Conservation (phyloP, 2,329 filamentous ascomycete species). For the Fusarium piperis region DNA sequence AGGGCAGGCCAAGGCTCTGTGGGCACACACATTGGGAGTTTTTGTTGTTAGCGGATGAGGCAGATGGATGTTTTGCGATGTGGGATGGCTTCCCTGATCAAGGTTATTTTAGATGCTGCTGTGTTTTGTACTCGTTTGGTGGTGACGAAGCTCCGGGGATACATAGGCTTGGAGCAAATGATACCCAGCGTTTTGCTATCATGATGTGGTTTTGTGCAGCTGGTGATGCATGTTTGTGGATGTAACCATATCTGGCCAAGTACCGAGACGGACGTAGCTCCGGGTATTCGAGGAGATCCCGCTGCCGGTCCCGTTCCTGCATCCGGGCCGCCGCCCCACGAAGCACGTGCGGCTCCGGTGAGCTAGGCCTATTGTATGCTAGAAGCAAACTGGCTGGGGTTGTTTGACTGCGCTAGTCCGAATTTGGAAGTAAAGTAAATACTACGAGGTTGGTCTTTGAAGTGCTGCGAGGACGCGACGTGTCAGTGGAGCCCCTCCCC, state of each 20-base stretch:
- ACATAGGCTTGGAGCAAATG: conserved; percentile 38
- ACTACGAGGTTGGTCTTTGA: conserved; percentile 21
- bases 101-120: conserved; percentile 21
- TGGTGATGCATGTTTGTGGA: not conserved
- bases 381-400: conserved; percentile 22
- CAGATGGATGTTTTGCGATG: conserved; percentile 24
- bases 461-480: conserved; percentile 30
- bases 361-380: conserved; percentile 9
- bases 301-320: conserved; percentile 29
- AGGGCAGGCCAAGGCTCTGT: conserved; percentile 3
- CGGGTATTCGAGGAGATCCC: not conserved
- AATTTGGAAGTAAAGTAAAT: conserved; percentile 40
- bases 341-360: conserved; percentile 13
- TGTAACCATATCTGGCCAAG: not conserved
- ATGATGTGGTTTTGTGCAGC: not conserved
- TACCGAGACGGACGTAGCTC: not conserved
- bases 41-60: conserved; percentile 2
- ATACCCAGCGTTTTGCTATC: conserved; percentile 42
- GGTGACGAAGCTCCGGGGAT: conserved; percentile 29
- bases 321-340: conserved; percentile 36
- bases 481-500: conserved; percentile 10
- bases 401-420: conserved; percentile 16
- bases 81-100: conserved; percentile 13
- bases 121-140: conserved; percentile 14
- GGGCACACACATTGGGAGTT: conserved; percentile 22